Conservation (phyloP, 345 rosid species). For the Stellera chamaejasme region DNA sequence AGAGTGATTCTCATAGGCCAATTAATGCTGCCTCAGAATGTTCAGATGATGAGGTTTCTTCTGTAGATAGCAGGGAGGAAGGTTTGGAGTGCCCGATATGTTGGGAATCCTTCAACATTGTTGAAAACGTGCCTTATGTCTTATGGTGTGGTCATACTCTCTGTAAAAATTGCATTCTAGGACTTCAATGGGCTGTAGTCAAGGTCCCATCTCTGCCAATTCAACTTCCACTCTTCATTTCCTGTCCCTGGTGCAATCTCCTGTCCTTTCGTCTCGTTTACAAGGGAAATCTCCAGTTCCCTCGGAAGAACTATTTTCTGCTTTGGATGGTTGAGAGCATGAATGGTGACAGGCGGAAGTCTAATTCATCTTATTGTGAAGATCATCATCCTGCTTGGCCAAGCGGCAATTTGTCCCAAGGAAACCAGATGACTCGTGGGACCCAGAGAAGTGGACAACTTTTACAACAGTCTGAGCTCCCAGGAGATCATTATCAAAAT, state of each 20-base stretch:
- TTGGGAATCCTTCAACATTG: conserved; percentile 85
- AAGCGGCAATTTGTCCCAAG: conserved; percentile 18
- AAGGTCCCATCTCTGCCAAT: conserved; percentile 69
- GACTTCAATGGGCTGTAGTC: conserved; percentile 70
- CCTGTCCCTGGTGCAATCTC: conserved; percentile 91
- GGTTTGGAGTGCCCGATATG: conserved; percentile 87
- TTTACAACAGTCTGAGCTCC: conserved; percentile 27
- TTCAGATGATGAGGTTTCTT: conserved; percentile 66
- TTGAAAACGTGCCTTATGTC: conserved; percentile 88
- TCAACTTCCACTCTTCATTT: conserved; percentile 80
- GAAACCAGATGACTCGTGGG: conserved; percentile 22
- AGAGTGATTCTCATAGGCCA: conserved; percentile 24
- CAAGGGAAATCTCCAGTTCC: conserved; percentile 67
- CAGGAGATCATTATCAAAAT: conserved; percentile 14
- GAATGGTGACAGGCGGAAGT: conserved; percentile 59
- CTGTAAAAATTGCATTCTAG: conserved; percentile 79
- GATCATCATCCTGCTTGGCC: conserved; percentile 28
- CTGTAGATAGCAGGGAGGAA: conserved; percentile 51
- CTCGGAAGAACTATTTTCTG: conserved; percentile 75
- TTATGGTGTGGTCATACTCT: conserved; percentile 94
- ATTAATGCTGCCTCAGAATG: conserved; percentile 42
- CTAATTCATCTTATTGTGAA: conserved; percentile 27
- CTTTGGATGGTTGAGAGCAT: conserved; percentile 97
- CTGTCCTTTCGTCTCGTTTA: conserved; percentile 72
- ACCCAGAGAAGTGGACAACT: conserved; percentile 31